A percentile compares a stretch with the other conserved stretches of the same genome.
These are phyloP conservation scores for Plantago rigida DNA, from an alignment of 305 asterid species.

Conservation along the genomic window DNA sequence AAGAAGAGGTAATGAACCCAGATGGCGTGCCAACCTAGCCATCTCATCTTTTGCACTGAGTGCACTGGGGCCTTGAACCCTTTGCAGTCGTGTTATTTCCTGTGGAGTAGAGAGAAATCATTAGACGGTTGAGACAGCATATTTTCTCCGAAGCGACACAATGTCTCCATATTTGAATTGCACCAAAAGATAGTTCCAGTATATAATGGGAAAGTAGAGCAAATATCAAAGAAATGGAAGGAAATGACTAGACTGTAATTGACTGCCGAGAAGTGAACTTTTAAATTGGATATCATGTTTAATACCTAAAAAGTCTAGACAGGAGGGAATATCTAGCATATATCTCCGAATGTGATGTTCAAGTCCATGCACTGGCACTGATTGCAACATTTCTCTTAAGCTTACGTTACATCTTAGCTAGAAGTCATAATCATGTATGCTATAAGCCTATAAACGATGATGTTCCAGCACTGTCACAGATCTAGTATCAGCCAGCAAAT, in stretches of 20 bases:
- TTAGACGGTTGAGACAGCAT: conserved; percentile 5
- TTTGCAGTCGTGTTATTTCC: conserved; percentile 88
- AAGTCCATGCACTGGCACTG: too few species aligned
- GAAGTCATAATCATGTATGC: too few species aligned
- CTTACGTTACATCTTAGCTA: too few species aligned
- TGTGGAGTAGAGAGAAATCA: conserved; percentile 25
- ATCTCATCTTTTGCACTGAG: conserved; percentile 97
- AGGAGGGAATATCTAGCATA: too few species aligned
- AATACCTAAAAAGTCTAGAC: not conserved
- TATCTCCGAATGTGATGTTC: too few species aligned
- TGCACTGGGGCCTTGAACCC: conserved; percentile 95
- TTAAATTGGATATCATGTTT: not conserved
- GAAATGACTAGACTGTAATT: not conserved
- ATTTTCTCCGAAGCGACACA: not conserved
- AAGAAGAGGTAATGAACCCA: conserved; percentile 91
- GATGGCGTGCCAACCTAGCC: conserved; percentile 87
- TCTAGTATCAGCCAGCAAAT: too few species aligned
- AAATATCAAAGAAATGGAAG: not conserved
- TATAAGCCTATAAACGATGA: too few species aligned
- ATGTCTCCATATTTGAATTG: not conserved
- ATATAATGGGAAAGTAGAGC: not conserved
- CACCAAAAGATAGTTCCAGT: not conserved
- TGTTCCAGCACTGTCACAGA: too few species aligned
- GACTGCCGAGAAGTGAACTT: not conserved
- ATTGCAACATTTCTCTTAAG: too few species aligned